A percentile compares a stretch with the other conserved stretches of the same genome.
These are phyloP conservation scores for Phytophthora pseudosyringae DNA, from an alignment of 352 stramenopile species.

Conservation along the genomic window DNA sequence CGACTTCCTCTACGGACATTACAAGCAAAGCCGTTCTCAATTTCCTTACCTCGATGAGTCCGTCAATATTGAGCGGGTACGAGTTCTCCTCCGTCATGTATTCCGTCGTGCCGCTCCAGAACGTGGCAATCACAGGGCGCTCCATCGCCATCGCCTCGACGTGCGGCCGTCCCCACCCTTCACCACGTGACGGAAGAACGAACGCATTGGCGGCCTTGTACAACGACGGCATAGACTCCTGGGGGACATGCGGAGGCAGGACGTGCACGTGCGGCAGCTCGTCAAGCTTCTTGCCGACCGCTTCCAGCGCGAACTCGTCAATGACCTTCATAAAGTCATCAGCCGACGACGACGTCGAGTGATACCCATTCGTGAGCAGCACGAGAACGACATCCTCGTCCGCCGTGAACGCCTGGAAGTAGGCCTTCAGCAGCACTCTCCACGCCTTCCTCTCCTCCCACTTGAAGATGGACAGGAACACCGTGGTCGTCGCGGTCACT, in stretches of 20 bases:
- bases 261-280: constrained; percentile 70
- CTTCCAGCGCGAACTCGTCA: constrained; percentile 56
- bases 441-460: constrained; percentile 94
- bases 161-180: constrained; percentile 94
- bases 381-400: constrained; percentile 78
- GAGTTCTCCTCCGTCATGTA: constrained; percentile 91
- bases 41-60: constrained; percentile 68
- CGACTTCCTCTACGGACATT: background rate
- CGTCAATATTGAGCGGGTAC: constrained; percentile 81
- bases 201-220: constrained; percentile 87
- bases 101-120: constrained; percentile 91
- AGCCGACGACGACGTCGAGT: constrained; percentile 54
- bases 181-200: constrained; percentile 91
- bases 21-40: background rate
- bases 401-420: constrained; percentile 74
- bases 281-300: constrained; percentile 47
- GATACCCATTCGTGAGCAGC: constrained; percentile 91
- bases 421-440: constrained; percentile 87
- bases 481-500: constrained; percentile 55
- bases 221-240: constrained; percentile 60
- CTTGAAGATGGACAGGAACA: constrained; percentile 95
- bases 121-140: constrained; percentile 90
- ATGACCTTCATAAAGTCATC: constrained; percentile 63
- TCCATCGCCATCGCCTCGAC: constrained; percentile 95
- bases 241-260: constrained; percentile 64